Base-by-base conservation (phyloP, 495 filamentous ascomycete species). In the Trichoderma orchidacearum region DNA sequence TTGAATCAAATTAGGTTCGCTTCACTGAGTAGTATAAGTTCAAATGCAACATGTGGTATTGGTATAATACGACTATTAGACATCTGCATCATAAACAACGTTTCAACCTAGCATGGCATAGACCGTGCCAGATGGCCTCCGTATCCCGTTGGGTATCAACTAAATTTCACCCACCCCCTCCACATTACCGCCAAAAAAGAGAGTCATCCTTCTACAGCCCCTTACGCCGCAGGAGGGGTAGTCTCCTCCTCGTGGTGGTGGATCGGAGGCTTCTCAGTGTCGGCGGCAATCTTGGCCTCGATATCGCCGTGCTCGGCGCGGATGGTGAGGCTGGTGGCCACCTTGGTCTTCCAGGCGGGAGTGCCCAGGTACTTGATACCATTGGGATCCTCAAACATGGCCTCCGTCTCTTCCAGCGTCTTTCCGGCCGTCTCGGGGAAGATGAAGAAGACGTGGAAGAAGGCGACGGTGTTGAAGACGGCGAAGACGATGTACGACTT, bases 391-490 rank as follows among this genome's bases (percentile, higher is more conserved):
- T 30, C 51, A 31, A 53, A 83, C n/a, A 83, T 75, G 41, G 75
- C 74, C 57, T 83, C 80, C 61, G 81, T 73, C 62, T 86, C 83
- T 66, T 87, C 84, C 3, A 92, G 79, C 7, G 87, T 89, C 28
- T 78, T 78, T 57, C 88, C 86, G 67, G 88, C 90, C 0, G 87
- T 90, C 72, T 91, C 87, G 9, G 86, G 87, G 0, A 89, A 78
- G 66, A 77, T 81, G 34, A 90, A 70, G 60, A 81, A 77, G 67
- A 90, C 86, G 72, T 88, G 79, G 30, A 85, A 60, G 29, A 85
- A 76, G 5, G 85, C 87, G 30, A 81, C 73, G 6, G 83, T 73
- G 57, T 91, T 90, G 60, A 89, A 77, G 11, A 71, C 83, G 35
- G 80, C 85, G 65, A 86, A 87, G 64, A 84, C 74, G 64, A 87